Base-by-base conservation (phyloP, 306 rosid genomes). In the Vicia villosa region DNA sequence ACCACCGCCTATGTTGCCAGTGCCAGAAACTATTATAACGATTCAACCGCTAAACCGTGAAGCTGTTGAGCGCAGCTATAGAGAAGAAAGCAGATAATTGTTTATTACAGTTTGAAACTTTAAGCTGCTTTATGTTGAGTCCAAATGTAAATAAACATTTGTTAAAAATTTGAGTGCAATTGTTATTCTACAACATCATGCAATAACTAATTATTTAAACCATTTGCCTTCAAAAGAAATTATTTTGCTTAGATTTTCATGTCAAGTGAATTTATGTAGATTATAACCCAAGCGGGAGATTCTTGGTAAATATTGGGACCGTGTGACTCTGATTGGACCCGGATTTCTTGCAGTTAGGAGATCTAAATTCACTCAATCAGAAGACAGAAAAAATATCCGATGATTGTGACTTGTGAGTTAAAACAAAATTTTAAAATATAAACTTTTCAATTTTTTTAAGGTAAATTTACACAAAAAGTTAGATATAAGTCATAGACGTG, bases 21-120 rank as follows among this genome's bases (percentile, higher is more conserved):
- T 73, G 55, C 86, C 69, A 8, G 84, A 88, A 64, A 76, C 74
- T 28, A 58, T 76, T 16, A 72, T 82, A 38, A 70, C 75, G 68
- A 84, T 91, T 6, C 55, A 80, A 3, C 88, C 96, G 0, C 63
- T 92, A 10, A 83, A 82, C 58, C 88, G 71, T 0, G 98, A 92
- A 79, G 85, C 38, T 42, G 79, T 77, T 38, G 73, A 80, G 17
- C 83, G 85, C 52, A 87, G 51, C 74, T 86, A 83, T 56, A 82
- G 90, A 66, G 85, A 69, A 81, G 45, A 13, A 63, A 19, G 54
- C 57, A 68, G 61, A 46, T 42, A 2, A 43, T 45, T 41, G 57
- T 46, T 66, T 36, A 50, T 15, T 69, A 49, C 40, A 66, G 37
- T 42, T 66, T 22, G 24, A 36, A 24, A 36, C 11, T 74, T 55